phyloP scores from a whole-genome alignment of 176 grass and related monocot species.

The maize (Zea mays) region DNA sequence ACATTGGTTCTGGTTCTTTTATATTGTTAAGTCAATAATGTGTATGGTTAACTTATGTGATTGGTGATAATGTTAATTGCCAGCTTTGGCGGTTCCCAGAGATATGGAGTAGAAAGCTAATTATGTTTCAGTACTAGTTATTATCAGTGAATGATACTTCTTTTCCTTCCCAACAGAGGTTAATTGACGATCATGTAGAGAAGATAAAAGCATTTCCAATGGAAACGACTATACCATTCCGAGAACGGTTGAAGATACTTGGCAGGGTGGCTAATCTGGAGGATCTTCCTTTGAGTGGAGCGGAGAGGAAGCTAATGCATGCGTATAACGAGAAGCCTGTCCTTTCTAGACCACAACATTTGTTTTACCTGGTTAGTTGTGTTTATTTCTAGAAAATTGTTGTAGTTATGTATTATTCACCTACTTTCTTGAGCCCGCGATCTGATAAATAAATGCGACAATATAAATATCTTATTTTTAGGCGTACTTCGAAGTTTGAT shows the following conservation, averaged over 20 bases:
- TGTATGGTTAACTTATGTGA: slow-evolving; percentile 4
- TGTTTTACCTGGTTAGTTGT: slow-evolving; percentile 79
- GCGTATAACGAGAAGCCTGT: slow-evolving; percentile 98
- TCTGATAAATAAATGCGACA: slow-evolving; percentile 13
- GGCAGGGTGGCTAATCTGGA: slow-evolving; percentile 87
- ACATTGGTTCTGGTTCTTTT: not conserved
- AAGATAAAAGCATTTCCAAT: slow-evolving; percentile 80
- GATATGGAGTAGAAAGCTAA: not conserved
- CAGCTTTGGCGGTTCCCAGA: not conserved
- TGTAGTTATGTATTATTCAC: slow-evolving; percentile 14
- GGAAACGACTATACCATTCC: slow-evolving; percentile 72
- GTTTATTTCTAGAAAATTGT: not conserved
- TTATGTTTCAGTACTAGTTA: slow-evolving; percentile 6
- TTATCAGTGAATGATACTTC: slow-evolving; percentile 21
- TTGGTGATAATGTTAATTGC: slow-evolving; percentile 6
- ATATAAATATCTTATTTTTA: slow-evolving; percentile 21
- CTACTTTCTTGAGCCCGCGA: not conserved
- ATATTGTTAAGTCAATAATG: not conserved
- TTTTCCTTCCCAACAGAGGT: slow-evolving; percentile 49
- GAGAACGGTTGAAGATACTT: slow-evolving; percentile 92
- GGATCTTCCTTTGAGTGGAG: slow-evolving; percentile 84
- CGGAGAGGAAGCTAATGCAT: slow-evolving; percentile 92
- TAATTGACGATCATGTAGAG: slow-evolving; percentile 85
- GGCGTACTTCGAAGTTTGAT: not conserved
- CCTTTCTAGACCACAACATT: slow-evolving; percentile 90